Evolutionary conservation across 2,329 filamentous ascomycete genomes (phyloP).

Genomic region (Nigrograna mackinnonii): DNA sequence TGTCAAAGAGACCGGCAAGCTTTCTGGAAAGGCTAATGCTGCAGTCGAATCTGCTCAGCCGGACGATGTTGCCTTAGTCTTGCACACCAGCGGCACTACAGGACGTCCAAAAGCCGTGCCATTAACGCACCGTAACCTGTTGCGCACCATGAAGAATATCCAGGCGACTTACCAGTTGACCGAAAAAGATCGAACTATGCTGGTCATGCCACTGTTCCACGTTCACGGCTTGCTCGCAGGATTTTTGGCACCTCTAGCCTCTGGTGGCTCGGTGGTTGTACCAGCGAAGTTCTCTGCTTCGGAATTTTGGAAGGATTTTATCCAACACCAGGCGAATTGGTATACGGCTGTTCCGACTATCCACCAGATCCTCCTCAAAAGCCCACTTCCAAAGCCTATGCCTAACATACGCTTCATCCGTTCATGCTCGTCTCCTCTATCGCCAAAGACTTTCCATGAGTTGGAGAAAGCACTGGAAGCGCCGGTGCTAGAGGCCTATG

Average conservation of each 20-base stretch:
- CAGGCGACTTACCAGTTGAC: conserved; percentile 75
- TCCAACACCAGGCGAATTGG: conserved; percentile 78
- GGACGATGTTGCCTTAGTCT: conserved; percentile 79
- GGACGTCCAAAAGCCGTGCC: conserved; percentile 82
- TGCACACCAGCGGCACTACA: conserved; percentile 85
- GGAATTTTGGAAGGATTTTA: conserved; percentile 82
- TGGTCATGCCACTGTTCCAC: conserved; percentile 91
- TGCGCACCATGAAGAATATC: conserved; percentile 83
- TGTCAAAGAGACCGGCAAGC: conserved; percentile 74
- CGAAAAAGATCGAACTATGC: conserved; percentile 73
- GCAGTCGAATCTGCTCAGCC: conserved; percentile 62
- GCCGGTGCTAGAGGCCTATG: conserved; percentile 86
- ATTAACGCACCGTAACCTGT: conserved; percentile 79
- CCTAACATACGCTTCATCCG: conserved; percentile 83
- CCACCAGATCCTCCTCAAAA: conserved; percentile 84
- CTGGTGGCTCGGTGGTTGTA: conserved; percentile 78
- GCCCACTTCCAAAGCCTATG: conserved; percentile 67
- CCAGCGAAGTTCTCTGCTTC: conserved; percentile 79
- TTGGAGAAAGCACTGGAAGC: conserved; percentile 76
- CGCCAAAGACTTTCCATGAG: conserved; percentile 79
- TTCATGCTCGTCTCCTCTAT: conserved; percentile 82
- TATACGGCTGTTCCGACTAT: conserved; percentile 94
- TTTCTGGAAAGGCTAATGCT: conserved; percentile 55
- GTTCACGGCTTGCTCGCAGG: conserved; percentile 86
- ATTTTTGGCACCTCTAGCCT: conserved; percentile 75